Evolutionary conservation across 2,329 filamentous ascomycete species (phyloP), one percentile per base, ranked within the genome.

Genomic region (Sarocladium oryzae): DNA sequence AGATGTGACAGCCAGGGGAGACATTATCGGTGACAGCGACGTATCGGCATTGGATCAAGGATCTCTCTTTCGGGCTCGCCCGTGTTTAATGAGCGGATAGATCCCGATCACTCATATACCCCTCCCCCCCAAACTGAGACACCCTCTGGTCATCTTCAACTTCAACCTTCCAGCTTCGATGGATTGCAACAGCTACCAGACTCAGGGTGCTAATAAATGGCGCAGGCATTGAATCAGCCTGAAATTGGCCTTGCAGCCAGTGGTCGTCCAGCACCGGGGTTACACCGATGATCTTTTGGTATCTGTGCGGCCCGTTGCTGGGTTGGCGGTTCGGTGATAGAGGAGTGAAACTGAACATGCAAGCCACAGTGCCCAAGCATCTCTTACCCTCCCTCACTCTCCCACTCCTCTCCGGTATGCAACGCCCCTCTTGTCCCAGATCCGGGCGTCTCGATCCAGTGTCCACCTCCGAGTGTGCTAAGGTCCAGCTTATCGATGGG

Each of bases 251-350:
- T 9, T n/a, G n/a, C 26, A 16, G 32, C 43, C 43, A 20, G 5
- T 18, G 4, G 13, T 33, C 16, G 16, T 20, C 43, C 24, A n/a
- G 43, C 20, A 33, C 20, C 43, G 16, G 20, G n/a, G 43, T 48
- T 33, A 23, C 43, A 48, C 43, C 43, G 43, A 33, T 48, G 26
- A 48, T 48, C 43, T 48, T 30, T 30, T 48, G 11, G 26, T 7
- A 16, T 43, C 23, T 13, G 26, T 43, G 23, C 40, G 15, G 16
- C 9, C n/a, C 40, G 21, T 43, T 7, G 6, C 16, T 23, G 5
- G 37, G 7, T 8, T n/a, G 10, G 35, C n/a, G 4, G 10, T 7
- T 21, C 20, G 10, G 5, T 11, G 16, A 9, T 15, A 6, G 4
- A 28, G 6, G 13, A 11, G n/a, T 9, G 26, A 6, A 28, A 26